Conservation (phyloP, 2,329 filamentous ascomycete species). For the Graphilbum fragrans region DNA sequence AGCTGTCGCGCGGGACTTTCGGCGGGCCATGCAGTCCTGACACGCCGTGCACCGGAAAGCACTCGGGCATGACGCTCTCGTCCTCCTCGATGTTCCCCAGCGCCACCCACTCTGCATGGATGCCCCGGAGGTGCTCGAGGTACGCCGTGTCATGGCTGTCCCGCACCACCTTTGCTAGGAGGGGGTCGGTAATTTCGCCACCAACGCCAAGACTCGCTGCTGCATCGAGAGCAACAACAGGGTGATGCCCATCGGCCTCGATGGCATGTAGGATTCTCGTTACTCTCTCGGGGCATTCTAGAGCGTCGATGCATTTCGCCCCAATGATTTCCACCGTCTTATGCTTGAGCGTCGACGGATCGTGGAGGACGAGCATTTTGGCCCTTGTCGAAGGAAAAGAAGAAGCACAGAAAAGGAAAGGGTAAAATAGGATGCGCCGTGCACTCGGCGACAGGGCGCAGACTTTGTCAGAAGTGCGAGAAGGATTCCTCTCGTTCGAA, state of each 20-base stretch:
- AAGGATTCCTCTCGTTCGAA: no score
- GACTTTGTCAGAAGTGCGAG: no score
- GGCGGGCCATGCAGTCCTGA: constrained; percentile 2
- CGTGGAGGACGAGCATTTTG: not conserved
- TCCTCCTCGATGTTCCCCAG: constrained; percentile 8
- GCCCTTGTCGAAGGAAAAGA: no score
- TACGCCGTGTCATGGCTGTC: constrained; percentile 11
- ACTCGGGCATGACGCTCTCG: constrained; percentile 13
- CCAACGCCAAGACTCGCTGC: not conserved
- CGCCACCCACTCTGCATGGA: constrained; percentile 8
- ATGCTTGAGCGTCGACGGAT: not conserved
- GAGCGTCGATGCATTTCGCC: not conserved
- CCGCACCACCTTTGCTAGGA: not conserved
- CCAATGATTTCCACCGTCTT: not conserved
- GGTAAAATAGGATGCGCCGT: no score
- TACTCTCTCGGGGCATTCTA: not conserved
- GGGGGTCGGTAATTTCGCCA: not conserved
- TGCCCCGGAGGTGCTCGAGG: constrained; percentile 9
- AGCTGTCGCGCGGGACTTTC: constrained; percentile 5
- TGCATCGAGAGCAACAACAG: not conserved
- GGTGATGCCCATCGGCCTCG: not conserved
- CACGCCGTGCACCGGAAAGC: constrained; percentile 9
- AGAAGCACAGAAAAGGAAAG: no score
- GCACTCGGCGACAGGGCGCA: no score
- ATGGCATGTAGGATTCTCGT: not conserved